Conservation (phyloP, 352 stramenopile genomes). For the Peronospora farinosa region DNA sequence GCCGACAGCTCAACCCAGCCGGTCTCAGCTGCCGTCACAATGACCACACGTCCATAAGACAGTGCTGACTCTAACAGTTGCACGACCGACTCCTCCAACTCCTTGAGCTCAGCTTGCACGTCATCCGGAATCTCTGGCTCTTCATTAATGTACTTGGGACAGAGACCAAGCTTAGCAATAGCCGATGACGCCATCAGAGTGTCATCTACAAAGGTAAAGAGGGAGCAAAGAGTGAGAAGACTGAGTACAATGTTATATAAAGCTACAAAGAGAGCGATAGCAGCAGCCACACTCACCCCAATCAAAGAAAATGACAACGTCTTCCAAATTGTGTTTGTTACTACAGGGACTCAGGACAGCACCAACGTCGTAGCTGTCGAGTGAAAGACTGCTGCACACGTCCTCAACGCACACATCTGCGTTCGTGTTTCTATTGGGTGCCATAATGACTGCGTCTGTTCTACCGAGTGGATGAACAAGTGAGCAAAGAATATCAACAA, state of each 20-base stretch:
- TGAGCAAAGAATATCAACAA: slow-evolving; percentile 7
- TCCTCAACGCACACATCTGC: slow-evolving; percentile 67
- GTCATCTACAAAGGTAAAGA: slow-evolving; percentile 44
- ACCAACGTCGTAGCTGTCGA: slow-evolving; percentile 50
- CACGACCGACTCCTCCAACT: slow-evolving; percentile 72
- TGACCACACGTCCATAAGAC: slow-evolving; percentile 71
- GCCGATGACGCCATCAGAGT: slow-evolving; percentile 76
- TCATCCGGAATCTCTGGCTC: slow-evolving; percentile 67
- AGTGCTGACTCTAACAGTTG: slow-evolving; percentile 68
- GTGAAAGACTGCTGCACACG: slow-evolving; percentile 35
- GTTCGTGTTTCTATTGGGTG: slow-evolving; percentile 49
- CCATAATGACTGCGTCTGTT: slow-evolving; percentile 28
- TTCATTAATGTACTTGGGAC: slow-evolving; percentile 83
- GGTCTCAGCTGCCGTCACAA: slow-evolving; percentile 85
- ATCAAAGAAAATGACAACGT: slow-evolving; percentile 81
- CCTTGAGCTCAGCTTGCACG: slow-evolving; percentile 64
- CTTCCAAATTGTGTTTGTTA: slow-evolving; percentile 40
- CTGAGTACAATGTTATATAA: neutral
- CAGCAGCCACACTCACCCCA: slow-evolving; percentile 47
- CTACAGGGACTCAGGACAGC: slow-evolving; percentile 26
- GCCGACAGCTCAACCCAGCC: slow-evolving; percentile 88
- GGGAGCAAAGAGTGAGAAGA: slow-evolving; percentile 11
- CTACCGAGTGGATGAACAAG: neutral
- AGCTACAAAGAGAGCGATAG: slow-evolving; percentile 1
- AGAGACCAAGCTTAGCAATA: slow-evolving; percentile 72